Evolutionary conservation across 176 grass and related monocot genomes (phyloP), one percentile per base, ranked within the genome.

Genomic region (Musa acuminata): DNA sequence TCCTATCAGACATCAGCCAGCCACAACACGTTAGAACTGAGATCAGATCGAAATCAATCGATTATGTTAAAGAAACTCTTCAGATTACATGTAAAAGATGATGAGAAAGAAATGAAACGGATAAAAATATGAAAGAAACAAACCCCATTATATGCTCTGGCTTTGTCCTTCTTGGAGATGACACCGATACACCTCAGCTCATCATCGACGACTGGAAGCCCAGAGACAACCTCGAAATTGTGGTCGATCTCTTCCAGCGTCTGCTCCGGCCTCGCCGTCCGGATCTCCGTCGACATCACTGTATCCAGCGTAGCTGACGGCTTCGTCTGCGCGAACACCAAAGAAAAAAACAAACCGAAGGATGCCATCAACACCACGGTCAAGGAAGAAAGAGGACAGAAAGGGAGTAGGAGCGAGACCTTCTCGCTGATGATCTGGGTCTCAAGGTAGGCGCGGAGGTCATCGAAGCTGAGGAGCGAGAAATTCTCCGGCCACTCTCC

Each of bases 391-490:
- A 64, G 3, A 26, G 23, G 57, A 43, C 35, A 43, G 35, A 43
- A 43, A 43, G 4, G 35, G 19, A 5, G 63, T 8, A 3, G 10
- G 55, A n/a, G 23, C 10, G 16, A 43, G 22, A 24, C 21, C 54
- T 80, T 64, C 1, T 85, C 75, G 54, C 73, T 84, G 67, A 84
- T 50, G 80, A 96, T 89, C 72, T 92, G 87, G n/a, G 80, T 82
- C 72, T 92, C 92, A 25, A 96, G 84, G 80, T 92, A 92, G 14
- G 84, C 89, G 55, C 83, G 64, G 62, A 92, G 83, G 70, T 92
- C 89, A 52, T 76, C 75, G 82, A 87, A 90, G 85, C 80, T 85
- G 75, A 93, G 82, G 13, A 90, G 78, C 20, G 85, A 94, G 80
- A 85, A 80, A 67, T 90, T 94, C 1, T 82, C 87, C 9, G 87